Base-by-base conservation (phyloP, 129 eudicot species). In the Arctium minus region DNA sequence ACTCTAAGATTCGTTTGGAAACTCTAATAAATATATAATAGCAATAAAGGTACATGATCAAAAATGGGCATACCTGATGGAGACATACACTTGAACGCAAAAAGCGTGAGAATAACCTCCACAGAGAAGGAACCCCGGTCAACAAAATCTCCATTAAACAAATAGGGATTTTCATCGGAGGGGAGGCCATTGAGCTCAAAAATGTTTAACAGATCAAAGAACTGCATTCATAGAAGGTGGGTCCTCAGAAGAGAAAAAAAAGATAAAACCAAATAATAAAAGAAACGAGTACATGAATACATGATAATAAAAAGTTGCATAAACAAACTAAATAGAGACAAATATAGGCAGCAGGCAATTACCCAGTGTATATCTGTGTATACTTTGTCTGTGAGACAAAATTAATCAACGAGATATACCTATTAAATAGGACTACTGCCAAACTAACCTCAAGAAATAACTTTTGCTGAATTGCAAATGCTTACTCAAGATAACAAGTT, bases 101-200 rank as follows among this genome's bases (percentile, higher is more conserved):
- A 96, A 80, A 96, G 75, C 35, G 98, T 93, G 72, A 96, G 96
- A 80, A 96, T 96, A 82, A 96, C 92, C 89, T 96, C 99, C 72
- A 96, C 70, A 4, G 99, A 96, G 75, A 96, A 96, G 64, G 99
- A 96, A 0, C 99, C 99, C 39, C 98, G 90, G 72, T 96, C 99
- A 72, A 96, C 99, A 81, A 96, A 96, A 86, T 96, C 99, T 22
- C 99, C 99, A 79, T 96, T 96, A 81, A 93, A 96, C 40, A 96
- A 88, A 80, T 96, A 96, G 0, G 99, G 99, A 82, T 93, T 96
- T 74, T 93, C 97, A 27, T 93, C 97, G 13, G 99, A 93, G 13
- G 99, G 99, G 32, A 96, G 91, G 46, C 99, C 99, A 76, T 93
- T 96, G 77, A 96, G 97, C 91, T 93, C 98, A 89, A 93, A 96